phyloP scores from a whole-genome alignment of 2,329 filamentous ascomycete species.

The Fusarium albosuccineum region DNA sequence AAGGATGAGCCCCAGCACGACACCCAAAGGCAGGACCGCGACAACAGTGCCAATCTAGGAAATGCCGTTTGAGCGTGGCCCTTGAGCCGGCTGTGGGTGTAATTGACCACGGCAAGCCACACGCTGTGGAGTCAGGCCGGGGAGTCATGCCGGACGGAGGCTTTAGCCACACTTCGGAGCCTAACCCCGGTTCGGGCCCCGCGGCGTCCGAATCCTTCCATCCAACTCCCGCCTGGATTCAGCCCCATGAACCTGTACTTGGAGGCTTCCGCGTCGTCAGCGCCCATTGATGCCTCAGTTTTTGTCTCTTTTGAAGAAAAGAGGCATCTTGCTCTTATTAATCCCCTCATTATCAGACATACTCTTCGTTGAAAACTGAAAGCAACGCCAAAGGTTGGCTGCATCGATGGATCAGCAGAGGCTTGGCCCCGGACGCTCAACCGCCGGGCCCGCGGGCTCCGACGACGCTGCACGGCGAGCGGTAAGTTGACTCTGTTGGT shows the following conservation, averaged over 20 bases:
- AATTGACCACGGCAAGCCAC: background rate
- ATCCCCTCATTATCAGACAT: too few relatives aligned
- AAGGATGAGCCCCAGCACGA: too few relatives aligned
- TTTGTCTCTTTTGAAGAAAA: background rate
- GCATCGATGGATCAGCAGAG: slow-evolving; percentile 34
- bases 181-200: slow-evolving; percentile 22
- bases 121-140: background rate
- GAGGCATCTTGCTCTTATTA: background rate
- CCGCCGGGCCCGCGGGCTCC: slow-evolving; percentile 49
- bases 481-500: slow-evolving; percentile 49
- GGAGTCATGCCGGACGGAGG: slow-evolving; percentile 12
- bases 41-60: too few relatives aligned
- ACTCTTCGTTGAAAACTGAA: too few relatives aligned
- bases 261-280: slow-evolving; percentile 12
- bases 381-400: too few relatives aligned
- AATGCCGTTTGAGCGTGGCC: too few relatives aligned
- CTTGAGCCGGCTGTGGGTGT: too few relatives aligned
- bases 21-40: too few relatives aligned
- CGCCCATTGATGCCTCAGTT: background rate
- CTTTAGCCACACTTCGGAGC: slow-evolving; percentile 3
- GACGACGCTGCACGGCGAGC: slow-evolving; percentile 54
- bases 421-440: slow-evolving; percentile 23
- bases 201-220: slow-evolving; percentile 28
- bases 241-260: slow-evolving; percentile 11
- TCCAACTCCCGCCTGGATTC: slow-evolving; percentile 1